Conservation (phyloP, 768 basidiomycete genomes). For the Mycena galericulata region DNA sequence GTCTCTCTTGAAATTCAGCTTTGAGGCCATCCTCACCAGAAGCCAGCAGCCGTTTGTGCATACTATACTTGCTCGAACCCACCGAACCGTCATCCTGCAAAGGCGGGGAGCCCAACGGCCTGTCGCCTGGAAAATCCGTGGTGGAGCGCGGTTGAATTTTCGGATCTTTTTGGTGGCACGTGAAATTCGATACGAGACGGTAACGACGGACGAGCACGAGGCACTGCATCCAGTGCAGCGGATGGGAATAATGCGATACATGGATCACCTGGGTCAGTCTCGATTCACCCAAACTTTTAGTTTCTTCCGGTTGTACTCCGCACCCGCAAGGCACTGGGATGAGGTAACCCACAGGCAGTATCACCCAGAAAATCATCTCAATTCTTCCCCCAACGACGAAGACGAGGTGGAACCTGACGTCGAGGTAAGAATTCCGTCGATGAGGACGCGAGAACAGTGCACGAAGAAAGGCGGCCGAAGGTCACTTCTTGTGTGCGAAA, state of each 20-base stretch:
- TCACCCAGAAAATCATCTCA: conserved; percentile 15
- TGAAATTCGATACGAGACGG: conserved; percentile 9
- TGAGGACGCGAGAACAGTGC: conserved; percentile 11
- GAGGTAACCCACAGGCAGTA: conserved; percentile 18
- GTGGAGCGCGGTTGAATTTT: no score
- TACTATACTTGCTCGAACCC: no score
- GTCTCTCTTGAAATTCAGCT: no score
- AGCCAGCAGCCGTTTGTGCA: no score
- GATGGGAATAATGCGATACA: conserved; percentile 7
- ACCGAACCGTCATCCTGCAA: no score
- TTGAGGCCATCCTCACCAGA: no score
- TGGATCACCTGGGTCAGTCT: conserved; percentile 19
- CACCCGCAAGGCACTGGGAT: no score
- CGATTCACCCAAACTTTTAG: conserved; percentile 17
- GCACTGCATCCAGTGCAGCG: conserved; percentile 16
- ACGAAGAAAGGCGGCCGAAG: conserved; percentile 11
- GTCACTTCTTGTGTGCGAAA: conserved; percentile 4
- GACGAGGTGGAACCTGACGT: no score
- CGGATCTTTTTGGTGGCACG: conserved; percentile 3
- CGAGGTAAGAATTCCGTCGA: conserved; percentile 12
- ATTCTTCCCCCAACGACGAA: conserved; percentile 17
- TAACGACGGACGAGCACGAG: conserved; percentile 10
- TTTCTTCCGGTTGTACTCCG: conserved; percentile 20
- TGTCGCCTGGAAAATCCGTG: no score
- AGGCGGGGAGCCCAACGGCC: no score